Conservation (phyloP, 345 rosid genomes). For the Citrus inodora region DNA sequence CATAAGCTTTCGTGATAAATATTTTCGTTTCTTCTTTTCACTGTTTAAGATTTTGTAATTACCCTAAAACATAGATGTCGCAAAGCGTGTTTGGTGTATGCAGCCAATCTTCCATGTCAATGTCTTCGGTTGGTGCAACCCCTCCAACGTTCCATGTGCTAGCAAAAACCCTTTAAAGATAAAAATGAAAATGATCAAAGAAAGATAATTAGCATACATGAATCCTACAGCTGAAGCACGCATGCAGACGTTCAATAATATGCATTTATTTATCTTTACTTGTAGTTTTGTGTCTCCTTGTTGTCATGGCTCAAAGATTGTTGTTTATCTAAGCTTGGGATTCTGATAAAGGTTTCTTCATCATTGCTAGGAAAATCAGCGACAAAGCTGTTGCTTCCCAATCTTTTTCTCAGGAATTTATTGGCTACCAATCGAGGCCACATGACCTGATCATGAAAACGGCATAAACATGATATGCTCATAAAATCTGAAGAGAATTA, state of each 20-base stretch:
- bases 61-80: conserved; percentile 89
- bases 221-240: background rate
- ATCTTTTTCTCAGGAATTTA: conserved; percentile 55
- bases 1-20: background rate
- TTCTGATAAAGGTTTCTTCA: conserved; percentile 25
- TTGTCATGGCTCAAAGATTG: conserved; percentile 29
- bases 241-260: background rate
- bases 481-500: background rate
- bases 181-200: background rate
- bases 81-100: conserved; percentile 37
- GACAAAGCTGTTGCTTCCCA: conserved; percentile 73
- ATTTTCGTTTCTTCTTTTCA: background rate
- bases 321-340: conserved; percentile 25
- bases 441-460: conserved; percentile 42
- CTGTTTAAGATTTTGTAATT: background rate
- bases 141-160: conserved; percentile 97
- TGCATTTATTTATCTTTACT: conserved; percentile 26
- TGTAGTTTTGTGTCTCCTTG: conserved; percentile 42
- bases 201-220: background rate
- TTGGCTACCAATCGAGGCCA: conserved; percentile 77
- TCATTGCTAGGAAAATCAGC: conserved; percentile 57
- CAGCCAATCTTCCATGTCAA: conserved; percentile 67
- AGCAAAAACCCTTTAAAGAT: conserved; percentile 48
- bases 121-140: conserved; percentile 49
- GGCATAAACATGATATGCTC: background rate